These are phyloP conservation scores for Ceratocystis huliohia DNA, from an alignment of 2,329 filamentous ascomycete genomes.

Conservation along the genomic window DNA sequence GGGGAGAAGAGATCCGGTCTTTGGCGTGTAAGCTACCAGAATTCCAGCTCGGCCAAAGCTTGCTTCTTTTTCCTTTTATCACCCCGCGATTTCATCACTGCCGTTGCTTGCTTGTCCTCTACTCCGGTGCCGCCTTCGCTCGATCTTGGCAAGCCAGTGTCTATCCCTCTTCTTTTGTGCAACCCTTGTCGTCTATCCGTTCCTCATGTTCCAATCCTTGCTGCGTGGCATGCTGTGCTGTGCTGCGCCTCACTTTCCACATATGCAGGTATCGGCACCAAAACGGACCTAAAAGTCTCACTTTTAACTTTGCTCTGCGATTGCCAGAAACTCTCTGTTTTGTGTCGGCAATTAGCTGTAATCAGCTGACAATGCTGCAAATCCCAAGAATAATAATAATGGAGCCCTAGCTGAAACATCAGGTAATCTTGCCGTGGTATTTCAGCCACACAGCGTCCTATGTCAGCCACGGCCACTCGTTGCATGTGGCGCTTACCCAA, in stretches of 20 bases:
- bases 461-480: background rate
- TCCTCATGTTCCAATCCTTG: background rate
- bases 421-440: background rate
- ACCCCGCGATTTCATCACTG: no score
- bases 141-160: no score
- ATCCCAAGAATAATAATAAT: background rate
- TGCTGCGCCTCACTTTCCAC: constrained; percentile 7
- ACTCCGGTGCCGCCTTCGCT: no score
- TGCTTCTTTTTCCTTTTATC: background rate
- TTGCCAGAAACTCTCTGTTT: no score
- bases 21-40: background rate
- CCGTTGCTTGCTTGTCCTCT: no score
- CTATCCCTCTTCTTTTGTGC: background rate
- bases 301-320: no score
- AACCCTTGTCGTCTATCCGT: background rate
- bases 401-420: background rate
- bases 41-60: no score
- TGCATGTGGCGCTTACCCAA: background rate
- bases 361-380: background rate
- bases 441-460: background rate
- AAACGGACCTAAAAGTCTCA: background rate
- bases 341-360: background rate
- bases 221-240: background rate
- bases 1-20: background rate
- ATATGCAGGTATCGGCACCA: background rate